A percentile compares a stretch with the other conserved stretches of the same genome.
phyloP scores from a whole-genome alignment of 2,329 filamentous ascomycete genomes.

The Endoconidiophora laricicola region DNA sequence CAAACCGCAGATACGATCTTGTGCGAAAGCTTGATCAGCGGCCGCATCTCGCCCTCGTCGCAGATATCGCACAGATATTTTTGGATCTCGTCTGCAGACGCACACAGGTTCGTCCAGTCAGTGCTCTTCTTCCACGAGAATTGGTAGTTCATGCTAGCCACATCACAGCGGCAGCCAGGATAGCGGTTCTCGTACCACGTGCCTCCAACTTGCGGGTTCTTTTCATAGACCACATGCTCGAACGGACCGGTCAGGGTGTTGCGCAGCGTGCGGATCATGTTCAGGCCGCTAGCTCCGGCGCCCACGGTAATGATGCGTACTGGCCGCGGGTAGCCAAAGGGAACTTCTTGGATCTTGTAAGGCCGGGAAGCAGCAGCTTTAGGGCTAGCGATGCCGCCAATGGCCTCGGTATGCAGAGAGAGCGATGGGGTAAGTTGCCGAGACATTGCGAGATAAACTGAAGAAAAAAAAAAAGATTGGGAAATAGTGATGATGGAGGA shows the following conservation, averaged over 20 bases:
- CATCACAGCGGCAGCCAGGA: constrained; percentile 39
- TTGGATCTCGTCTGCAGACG: constrained; percentile 36
- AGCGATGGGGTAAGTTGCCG: constrained; percentile 6
- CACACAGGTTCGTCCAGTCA: constrained; percentile 41
- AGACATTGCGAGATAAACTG: constrained; percentile 2
- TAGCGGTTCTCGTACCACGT: constrained; percentile 45
- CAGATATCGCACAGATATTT: constrained; percentile 33
- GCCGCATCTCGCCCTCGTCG: constrained; percentile 30
- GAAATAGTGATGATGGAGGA: neutral
- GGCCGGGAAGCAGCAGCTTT: neutral
- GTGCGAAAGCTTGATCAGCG: constrained; percentile 27
- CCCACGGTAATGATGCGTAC: constrained; percentile 19
- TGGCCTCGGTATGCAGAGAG: constrained; percentile 8
- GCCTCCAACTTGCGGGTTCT: constrained; percentile 37
- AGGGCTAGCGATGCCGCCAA: neutral
- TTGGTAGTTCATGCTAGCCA: constrained; percentile 44
- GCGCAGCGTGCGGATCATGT: constrained; percentile 26
- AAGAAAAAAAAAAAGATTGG: neutral
- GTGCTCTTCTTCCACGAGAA: constrained; percentile 44
- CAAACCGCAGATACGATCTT: constrained; percentile 27
- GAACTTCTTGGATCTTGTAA: constrained; percentile 8
- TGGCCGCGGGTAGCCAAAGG: constrained; percentile 10
- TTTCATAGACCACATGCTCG: constrained; percentile 36
- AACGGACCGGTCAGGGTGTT: constrained; percentile 24
- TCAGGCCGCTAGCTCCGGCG: constrained; percentile 19